Evolutionary conservation across 176 grass and related monocot species (phyloP), one percentile per base, ranked within the genome.

Genomic region (Secale cereale): DNA sequence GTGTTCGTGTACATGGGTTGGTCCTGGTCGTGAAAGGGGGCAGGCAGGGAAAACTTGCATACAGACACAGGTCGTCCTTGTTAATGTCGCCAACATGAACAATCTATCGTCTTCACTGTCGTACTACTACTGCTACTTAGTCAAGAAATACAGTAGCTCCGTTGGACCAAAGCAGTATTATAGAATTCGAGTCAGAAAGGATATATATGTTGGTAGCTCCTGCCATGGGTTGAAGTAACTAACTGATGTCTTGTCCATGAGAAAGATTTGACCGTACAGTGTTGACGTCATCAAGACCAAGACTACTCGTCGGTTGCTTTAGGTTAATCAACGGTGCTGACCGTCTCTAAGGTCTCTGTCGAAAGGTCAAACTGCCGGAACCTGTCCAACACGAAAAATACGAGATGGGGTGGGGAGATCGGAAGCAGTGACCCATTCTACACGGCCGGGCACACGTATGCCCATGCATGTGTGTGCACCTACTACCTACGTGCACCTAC

Each of bases 371-470:
- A 50, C 30, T 7, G 62, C 77, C 36, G 39, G 78, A 89, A 82
- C 37, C 22, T 30, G 83, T 27, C 73, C 26, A 48, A 23, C 54
- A 37, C 74, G 61, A 77, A 85, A 78, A 70, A 5, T 62, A 59
- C 81, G 40, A 84, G 6, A 59, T 6, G 72, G 72, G 6, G 78
- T 8, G 26, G 72, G 41, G 15, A 23, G 31, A n/a, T 68, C 31
- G 83, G 72, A 70, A 71, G 52, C 88, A 78, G 79, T 26, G 88
- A 90, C 83, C 66, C 3, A 6, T 90, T 90, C 88, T 70, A 78
- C 83, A 72, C 54, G 72, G 19, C 39, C 45, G 19, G 15, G 32
- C 26, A 48, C 75, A 82, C 72, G 50, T 65, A 74, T 27, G 66
- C 65, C 37, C 72, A 62, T 60, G 48, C 64, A 37, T 25, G 13